These are phyloP conservation scores for Blastobotrys elegans DNA, from an alignment of 1,139 yeast genomes.

Conservation along the genomic window DNA sequence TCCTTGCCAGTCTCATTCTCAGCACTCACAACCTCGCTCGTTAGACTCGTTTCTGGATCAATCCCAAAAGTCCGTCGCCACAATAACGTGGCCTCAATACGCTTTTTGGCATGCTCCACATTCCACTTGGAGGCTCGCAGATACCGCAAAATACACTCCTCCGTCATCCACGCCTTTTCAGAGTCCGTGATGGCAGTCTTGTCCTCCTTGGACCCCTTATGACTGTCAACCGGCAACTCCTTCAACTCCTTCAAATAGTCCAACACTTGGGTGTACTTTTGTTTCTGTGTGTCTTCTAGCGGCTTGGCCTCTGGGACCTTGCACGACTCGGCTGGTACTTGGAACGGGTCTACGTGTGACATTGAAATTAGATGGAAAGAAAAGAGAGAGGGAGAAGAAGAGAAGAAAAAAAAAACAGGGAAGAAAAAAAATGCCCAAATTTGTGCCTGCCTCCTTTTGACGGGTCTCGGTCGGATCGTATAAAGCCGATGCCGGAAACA, in stretches of 20 bases:
- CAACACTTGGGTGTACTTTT: constrained; percentile 55
- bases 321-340: constrained; percentile 32
- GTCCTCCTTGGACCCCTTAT: constrained; percentile 14
- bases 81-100: constrained; percentile 69
- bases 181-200: constrained; percentile 43
- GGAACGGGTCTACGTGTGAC: constrained; percentile 28
- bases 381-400: constrained; percentile 1
- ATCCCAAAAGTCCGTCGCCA: constrained; percentile 96
- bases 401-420: background rate
- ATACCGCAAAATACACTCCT: constrained; percentile 83
- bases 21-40: constrained; percentile 56
- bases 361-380: constrained; percentile 2
- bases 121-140: constrained; percentile 91
- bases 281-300: constrained; percentile 50
- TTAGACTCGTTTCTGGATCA: constrained; percentile 49
- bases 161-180: constrained; percentile 86
- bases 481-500: too few relatives aligned
- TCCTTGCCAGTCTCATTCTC: constrained; percentile 90
- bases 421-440: constrained; percentile 1
- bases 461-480: too few relatives aligned
- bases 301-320: constrained; percentile 47
- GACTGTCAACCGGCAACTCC: constrained; percentile 39
- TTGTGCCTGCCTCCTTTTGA: too few relatives aligned
- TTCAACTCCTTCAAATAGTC: constrained; percentile 48
- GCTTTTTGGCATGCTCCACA: constrained; percentile 58